Conservation (phyloP, 2,329 filamentous ascomycete genomes). For the Didymella lethalis region DNA sequence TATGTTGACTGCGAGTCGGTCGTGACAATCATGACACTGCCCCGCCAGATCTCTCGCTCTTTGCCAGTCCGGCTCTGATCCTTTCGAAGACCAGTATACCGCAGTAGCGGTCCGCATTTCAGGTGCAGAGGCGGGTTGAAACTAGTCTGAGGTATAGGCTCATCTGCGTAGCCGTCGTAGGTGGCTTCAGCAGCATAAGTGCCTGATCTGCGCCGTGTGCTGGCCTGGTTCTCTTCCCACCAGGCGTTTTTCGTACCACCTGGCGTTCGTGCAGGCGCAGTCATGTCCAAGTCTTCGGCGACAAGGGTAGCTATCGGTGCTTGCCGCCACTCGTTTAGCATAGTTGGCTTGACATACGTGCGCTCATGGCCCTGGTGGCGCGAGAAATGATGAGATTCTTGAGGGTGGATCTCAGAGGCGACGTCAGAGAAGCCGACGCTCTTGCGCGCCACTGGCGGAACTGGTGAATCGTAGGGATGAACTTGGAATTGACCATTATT, state of each 20-base stretch:
- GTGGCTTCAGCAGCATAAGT: slow-evolving; percentile 53
- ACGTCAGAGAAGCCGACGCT: slow-evolving; percentile 53
- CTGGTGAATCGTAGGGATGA: slow-evolving; percentile 32
- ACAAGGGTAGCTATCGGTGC: slow-evolving; percentile 52
- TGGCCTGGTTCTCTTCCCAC: slow-evolving; percentile 73
- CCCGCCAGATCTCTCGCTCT: slow-evolving; percentile 87
- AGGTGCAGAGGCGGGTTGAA: slow-evolving; percentile 87
- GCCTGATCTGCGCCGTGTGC: slow-evolving; percentile 51
- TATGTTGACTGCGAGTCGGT: slow-evolving; percentile 84
- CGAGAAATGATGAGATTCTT: slow-evolving; percentile 45
- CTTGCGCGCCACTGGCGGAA: slow-evolving; percentile 48
- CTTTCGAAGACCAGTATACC: slow-evolving; percentile 83
- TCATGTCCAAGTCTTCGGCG: slow-evolving; percentile 55
- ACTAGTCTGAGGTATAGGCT: slow-evolving; percentile 68
- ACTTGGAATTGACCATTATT: slow-evolving; percentile 46
- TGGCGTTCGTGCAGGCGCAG: slow-evolving; percentile 40
- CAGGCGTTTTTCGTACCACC: slow-evolving; percentile 61
- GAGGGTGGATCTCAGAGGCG: slow-evolving; percentile 32
- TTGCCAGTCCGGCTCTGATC: slow-evolving; percentile 56
- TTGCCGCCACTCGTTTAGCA: slow-evolving; percentile 65
- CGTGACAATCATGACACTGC: slow-evolving; percentile 95
- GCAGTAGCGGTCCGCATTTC: slow-evolving; percentile 87
- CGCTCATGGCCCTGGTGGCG: slow-evolving; percentile 54
- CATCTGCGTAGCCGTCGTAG: slow-evolving; percentile 73
- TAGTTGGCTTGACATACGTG: slow-evolving; percentile 65